Evolutionary conservation across 345 rosid species (phyloP).

Genomic region (Populus alba): DNA sequence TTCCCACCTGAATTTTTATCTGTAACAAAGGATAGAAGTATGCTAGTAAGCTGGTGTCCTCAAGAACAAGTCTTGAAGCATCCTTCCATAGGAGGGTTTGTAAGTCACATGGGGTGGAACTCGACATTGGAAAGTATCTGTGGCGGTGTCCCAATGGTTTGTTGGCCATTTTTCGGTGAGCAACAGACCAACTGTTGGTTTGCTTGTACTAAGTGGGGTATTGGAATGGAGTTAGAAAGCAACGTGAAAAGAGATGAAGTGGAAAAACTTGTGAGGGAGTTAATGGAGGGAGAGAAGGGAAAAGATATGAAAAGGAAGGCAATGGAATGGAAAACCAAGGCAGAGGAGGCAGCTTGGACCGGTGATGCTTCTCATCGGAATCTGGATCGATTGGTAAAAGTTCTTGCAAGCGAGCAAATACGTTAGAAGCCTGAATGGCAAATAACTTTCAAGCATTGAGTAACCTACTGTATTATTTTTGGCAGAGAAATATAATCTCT

Average conservation of each 20-base stretch:
- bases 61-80: constrained; percentile 17
- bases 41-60: constrained; percentile 14
- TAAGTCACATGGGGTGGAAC: constrained; percentile 29
- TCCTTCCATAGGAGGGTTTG: constrained; percentile 10
- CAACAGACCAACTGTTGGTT: constrained; percentile 10
- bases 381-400: not conserved
- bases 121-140: constrained; percentile 7
- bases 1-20: not conserved
- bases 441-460: too few species aligned
- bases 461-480: too few species aligned
- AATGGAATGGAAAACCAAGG: constrained; percentile 15
- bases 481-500: too few species aligned
- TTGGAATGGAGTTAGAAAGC: constrained; percentile 8
- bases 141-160: constrained; percentile 11
- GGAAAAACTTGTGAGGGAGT: constrained; percentile 13
- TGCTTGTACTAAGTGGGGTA: constrained; percentile 17
- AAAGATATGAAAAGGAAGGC: constrained; percentile 17
- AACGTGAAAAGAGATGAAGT: constrained; percentile 17
- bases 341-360: constrained; percentile 2
- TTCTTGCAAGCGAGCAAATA: not conserved
- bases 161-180: constrained; percentile 17
- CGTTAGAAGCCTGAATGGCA: too few species aligned
- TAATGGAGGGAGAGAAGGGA: constrained; percentile 19
- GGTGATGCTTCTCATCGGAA: constrained; percentile 14
- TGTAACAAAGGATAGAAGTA: constrained; percentile 9